Evolutionary conservation across 441 rosid species (phyloP), one percentile per base, ranked within the genome.

Genomic region (Raphanus hybrid): DNA sequence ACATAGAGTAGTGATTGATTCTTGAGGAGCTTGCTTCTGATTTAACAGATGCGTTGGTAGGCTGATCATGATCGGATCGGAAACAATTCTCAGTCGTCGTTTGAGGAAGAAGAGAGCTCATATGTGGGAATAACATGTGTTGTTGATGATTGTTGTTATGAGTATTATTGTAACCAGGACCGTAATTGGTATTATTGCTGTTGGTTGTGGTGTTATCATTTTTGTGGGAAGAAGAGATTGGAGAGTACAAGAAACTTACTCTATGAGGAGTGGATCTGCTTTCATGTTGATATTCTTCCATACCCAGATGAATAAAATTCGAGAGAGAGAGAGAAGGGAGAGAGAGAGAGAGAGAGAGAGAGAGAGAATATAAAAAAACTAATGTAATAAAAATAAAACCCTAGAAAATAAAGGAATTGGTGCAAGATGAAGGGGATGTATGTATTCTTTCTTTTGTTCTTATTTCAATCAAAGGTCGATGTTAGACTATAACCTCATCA

Each of bases 271-370:
- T 81, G 73, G 84, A 86, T 77, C 84, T 90, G 76, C 76, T 87
- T 75, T 91, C 81, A 64, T 87, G 95, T 65, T 82, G 89, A 45
- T 86, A 94, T 64, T 88, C 96, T 78, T 91, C 98, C 99, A 94
- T 94, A 78, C 63, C 81, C 80, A 68, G 76, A 76, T 69, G 76
- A 67, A 50, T 54, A 78, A 66, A 18, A 29, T 20, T 6, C 15
- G 64, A 61, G 68, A 64, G 69, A 41, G 58, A 71, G 43, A 71
- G 18, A 61, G 12, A 35, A 35, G 64, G 50, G 68, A 57, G 69
- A 41, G 43, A 37, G 64, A 61, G 68, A 64, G 69, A 39, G 57
- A 71, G 43, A 71, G 18, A 71, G 18, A 67, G 16, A 48, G 16
- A 41, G 48, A 5, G 26, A 67, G 18, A 64, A 29, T 29, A 29